phyloP scores from a whole-genome alignment of 495 filamentous ascomycete species.

The Podospora appendiculata region DNA sequence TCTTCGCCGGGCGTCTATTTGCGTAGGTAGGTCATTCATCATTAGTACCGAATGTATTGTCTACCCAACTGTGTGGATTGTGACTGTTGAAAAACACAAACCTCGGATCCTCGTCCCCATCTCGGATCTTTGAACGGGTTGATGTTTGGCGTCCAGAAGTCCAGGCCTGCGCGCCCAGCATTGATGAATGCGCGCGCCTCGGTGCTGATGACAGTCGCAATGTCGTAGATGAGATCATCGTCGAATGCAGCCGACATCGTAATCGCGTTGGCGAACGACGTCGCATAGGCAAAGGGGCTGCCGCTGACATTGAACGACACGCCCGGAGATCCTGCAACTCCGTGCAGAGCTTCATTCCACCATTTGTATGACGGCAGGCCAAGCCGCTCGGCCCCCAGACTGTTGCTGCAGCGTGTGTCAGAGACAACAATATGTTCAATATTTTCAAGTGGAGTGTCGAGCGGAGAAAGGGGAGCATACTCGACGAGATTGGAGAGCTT shows the following conservation, averaged over 20 bases:
- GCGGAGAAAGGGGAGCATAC: neutral
- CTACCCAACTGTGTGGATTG: no score
- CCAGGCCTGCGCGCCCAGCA: constrained; percentile 45
- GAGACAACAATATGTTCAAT: constrained; percentile 22
- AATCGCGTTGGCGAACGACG: constrained; percentile 41
- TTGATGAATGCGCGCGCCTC: constrained; percentile 66
- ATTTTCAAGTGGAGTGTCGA: constrained; percentile 1
- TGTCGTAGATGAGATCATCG: constrained; percentile 33
- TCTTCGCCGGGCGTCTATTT: constrained; percentile 30
- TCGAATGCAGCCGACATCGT: constrained; percentile 38
- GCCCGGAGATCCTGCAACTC: constrained; percentile 30
- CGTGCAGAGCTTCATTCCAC: constrained; percentile 49
- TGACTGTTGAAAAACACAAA: neutral
- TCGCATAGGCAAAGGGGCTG: constrained; percentile 37
- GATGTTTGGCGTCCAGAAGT: constrained; percentile 63
- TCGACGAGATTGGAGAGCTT: constrained; percentile 31
- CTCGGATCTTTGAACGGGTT: constrained; percentile 52
- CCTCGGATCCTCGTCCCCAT: constrained; percentile 29
- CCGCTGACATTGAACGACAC: constrained; percentile 18
- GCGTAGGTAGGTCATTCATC: neutral
- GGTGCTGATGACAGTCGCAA: constrained; percentile 43
- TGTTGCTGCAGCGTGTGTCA: neutral
- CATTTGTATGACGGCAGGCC: constrained; percentile 29
- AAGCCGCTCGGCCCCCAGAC: neutral
- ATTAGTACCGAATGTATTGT: neutral